These are phyloP conservation scores for Buddleja alternifolia DNA, from an alignment of 257 asterid genomes.

Conservation along the genomic window DNA sequence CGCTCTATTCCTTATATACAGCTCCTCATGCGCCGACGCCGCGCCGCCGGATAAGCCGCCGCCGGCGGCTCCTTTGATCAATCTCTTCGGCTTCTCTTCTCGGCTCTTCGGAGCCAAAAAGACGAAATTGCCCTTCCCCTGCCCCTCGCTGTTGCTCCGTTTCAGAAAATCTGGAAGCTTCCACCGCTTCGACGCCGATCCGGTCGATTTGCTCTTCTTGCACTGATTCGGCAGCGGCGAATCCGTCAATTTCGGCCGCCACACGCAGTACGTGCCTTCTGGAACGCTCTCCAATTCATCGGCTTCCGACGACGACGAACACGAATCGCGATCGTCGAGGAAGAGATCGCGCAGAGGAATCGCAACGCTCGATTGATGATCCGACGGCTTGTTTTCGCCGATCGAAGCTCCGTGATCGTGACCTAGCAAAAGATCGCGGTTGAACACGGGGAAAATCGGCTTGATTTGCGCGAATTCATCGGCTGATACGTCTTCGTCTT, in stretches of 20 bases:
- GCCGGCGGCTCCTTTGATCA: conserved; percentile 22
- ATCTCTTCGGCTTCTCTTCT: conserved; percentile 29
- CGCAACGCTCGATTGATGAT: conserved; percentile 19
- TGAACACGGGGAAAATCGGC: conserved; percentile 45
- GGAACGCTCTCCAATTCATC: conserved; percentile 70
- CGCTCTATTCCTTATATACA: conserved; percentile 51
- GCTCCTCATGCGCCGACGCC: conserved; percentile 57
- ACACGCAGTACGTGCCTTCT: conserved; percentile 68
- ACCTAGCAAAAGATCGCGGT: conserved; percentile 32
- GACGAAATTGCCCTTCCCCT: conserved; percentile 68
- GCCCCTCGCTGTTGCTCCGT: conserved; percentile 79
- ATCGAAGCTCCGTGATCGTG: neutral
- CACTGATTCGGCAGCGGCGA: conserved; percentile 54
- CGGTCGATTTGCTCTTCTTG: conserved; percentile 86
- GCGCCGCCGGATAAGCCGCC: conserved; percentile 22
- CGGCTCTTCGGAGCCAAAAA: conserved; percentile 57
- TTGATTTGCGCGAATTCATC: conserved; percentile 39
- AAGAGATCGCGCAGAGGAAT: conserved; percentile 39
- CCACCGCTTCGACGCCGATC: conserved; percentile 81
- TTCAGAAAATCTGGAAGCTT: conserved; percentile 66
- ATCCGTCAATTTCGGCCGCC: conserved; percentile 63
- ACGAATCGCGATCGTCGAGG: conserved; percentile 40
- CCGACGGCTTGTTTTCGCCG: neutral
- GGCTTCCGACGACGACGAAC: conserved; percentile 65
- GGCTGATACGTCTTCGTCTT: conserved; percentile 25